Evolutionary conservation across 441 rosid species (phyloP), one percentile per base, ranked within the genome.

Genomic region (Melastoma candidum): DNA sequence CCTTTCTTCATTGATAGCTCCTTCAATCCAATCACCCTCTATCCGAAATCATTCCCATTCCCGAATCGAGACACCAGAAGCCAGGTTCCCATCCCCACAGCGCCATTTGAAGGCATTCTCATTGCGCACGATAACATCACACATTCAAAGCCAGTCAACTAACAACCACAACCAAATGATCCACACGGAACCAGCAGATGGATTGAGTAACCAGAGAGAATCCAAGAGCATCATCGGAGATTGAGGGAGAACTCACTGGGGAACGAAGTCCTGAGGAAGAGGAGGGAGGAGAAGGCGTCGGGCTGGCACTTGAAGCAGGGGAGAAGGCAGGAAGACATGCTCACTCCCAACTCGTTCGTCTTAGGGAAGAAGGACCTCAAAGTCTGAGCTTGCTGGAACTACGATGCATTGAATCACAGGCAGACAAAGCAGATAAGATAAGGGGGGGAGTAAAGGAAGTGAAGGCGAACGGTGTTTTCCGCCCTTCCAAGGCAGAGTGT

Each of bases 281-380:
- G 77, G 46, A 85, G 87, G 65, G 78, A 54, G 68, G 81, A 73
- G 74, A 92, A 78, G 22, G 74, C 60, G 71, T 79, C 90, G 11
- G 96, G 95, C 26, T 76, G 94, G 68, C 97, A 88, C 83, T 85
- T 92, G 78, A 88, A 84, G 73, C 81, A 95, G 4, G 92, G 97
- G 61, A 93, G 71, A 26, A 93, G 76, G 76, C 92, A 52, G 0
- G 56, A 88, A 67, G 97, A 84, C 78, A 88, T 85, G 75, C 72
- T 80, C 69, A 17, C 22, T 17, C 22, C 22, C 22, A 0, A 17
- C 22, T 17, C 22, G 22, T 17, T 17, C 22, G 22, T 17, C 22
- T 17, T 17, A 17, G 22, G 22, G 22, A 17, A 17, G 22, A 17
- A 17, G 22, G 22, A 17, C 22, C 22, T 17, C 7, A 24, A 57